These are phyloP conservation scores for Trichomonas tenax DNA, from an alignment of 208 protist genomes.

Conservation along the genomic window DNA sequence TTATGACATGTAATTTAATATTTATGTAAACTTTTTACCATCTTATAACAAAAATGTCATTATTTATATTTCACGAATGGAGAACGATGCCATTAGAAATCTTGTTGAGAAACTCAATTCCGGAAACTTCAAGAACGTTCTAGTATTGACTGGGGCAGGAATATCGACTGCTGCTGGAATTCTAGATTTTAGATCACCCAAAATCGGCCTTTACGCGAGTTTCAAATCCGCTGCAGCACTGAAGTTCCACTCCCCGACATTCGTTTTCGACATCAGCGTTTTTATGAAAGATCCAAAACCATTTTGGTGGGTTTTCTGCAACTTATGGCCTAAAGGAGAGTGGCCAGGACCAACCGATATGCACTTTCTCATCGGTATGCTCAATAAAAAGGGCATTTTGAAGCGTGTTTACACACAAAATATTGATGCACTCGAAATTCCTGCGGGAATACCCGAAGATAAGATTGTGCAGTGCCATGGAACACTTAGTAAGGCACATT, in stretches of 20 bases:
- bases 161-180: slow-evolving; percentile 16
- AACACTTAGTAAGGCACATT: neutral
- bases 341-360: neutral
- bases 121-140: neutral
- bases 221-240: neutral
- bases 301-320: slow-evolving; percentile 12
- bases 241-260: neutral
- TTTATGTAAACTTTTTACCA: too few relatives aligned
- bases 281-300: neutral
- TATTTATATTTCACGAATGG: too few relatives aligned
- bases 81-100: neutral
- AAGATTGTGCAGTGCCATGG: slow-evolving; percentile 1
- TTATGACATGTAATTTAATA: too few relatives aligned
- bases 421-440: neutral
- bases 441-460: neutral
- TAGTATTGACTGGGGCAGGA: neutral
- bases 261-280: neutral
- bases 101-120: neutral
- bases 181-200: slow-evolving; percentile 1
- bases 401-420: neutral
- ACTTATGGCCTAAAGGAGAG: neutral
- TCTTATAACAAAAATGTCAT: too few relatives aligned
- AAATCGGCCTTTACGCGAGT: neutral
- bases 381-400: neutral
- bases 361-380: neutral